Percentiles rank a stretch among this genome's conserved stretches.
Evolutionary conservation across 208 protist species (phyloP).

Genomic region (Kentomonas sorsogonicus): DNA sequence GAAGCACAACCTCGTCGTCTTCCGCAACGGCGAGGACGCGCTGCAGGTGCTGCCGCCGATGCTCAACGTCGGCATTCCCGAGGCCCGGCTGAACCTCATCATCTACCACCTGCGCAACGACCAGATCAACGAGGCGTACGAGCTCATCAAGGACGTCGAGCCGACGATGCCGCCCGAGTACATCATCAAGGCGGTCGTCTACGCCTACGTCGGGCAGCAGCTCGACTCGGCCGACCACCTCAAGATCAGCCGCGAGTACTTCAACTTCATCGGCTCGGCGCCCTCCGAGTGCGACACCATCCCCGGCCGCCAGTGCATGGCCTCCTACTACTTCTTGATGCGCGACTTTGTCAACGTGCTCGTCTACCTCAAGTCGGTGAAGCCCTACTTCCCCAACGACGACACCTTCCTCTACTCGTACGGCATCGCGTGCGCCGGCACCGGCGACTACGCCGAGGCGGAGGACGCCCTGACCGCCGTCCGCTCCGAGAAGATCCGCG

Average conservation of each 20-base stretch:
- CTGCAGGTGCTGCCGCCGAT: conserved; percentile 93
- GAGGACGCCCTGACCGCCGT: conserved; percentile 84
- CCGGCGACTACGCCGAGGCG: conserved; percentile 82
- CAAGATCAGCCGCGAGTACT: conserved; percentile 93
- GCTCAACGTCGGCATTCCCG: conserved; percentile 88
- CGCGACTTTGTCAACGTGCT: conserved; percentile 95
- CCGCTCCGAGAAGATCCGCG: conserved; percentile 87
- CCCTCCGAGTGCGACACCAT: conserved; percentile 96
- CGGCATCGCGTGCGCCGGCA: conserved; percentile 87
- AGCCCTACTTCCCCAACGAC: conserved; percentile 94
- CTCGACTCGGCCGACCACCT: conserved; percentile 88
- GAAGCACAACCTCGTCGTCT: conserved; percentile 97
- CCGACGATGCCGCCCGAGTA: conserved; percentile 92
- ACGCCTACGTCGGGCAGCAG: conserved; percentile 89
- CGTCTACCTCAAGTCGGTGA: conserved; percentile 95
- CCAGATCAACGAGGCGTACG: conserved; percentile 92
- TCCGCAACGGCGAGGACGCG: conserved; percentile 94
- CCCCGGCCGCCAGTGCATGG: conserved; percentile 95
- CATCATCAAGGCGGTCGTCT: conserved; percentile 94
- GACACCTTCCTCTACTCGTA: conserved; percentile 92
- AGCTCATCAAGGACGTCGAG: conserved; percentile 93
- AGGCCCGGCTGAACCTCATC: conserved; percentile 95
- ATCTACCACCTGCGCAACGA: conserved; percentile 95
- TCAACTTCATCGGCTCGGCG: conserved; percentile 93
- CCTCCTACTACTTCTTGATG: conserved; percentile 94